Evolutionary conservation across 805 yeast species (phyloP).

Genomic region (Metschnikowia santaceciliae): DNA sequence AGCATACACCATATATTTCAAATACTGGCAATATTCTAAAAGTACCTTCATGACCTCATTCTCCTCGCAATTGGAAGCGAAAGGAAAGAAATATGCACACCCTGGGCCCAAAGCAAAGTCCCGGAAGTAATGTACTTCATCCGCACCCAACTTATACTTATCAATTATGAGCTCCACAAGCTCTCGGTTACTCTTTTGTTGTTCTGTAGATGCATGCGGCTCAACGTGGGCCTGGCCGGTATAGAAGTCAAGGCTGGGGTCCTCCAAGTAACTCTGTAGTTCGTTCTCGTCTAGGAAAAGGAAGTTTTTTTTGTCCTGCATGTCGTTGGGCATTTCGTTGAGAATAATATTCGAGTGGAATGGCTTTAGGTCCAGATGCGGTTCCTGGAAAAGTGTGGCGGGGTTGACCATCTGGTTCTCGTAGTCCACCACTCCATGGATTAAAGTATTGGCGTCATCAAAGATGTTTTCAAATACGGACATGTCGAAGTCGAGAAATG

Average conservation of each 20-base stretch:
- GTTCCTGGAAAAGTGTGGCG: slow-evolving; percentile 5
- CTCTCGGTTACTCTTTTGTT: slow-evolving; percentile 7
- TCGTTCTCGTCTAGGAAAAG: slow-evolving; percentile 16
- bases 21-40: slow-evolving; percentile 17
- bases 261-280: slow-evolving; percentile 12
- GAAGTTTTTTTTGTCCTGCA: slow-evolving; percentile 9
- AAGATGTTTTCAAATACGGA: slow-evolving; percentile 17
- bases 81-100: slow-evolving; percentile 15
- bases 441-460: slow-evolving; percentile 18
- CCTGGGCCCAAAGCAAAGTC: slow-evolving; percentile 11
- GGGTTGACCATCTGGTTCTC: slow-evolving; percentile 9
- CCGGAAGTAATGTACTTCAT: slow-evolving; percentile 13
- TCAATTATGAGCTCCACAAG: slow-evolving; percentile 12
- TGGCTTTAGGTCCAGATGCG: slow-evolving; percentile 14
- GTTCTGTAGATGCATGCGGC: neutral
- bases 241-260: slow-evolving; percentile 7
- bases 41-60: slow-evolving; percentile 18
- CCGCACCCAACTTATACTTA: slow-evolving; percentile 12
- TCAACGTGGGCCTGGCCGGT: neutral
- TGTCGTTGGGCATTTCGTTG: slow-evolving; percentile 7
- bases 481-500: slow-evolving; percentile 10
- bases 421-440: slow-evolving; percentile 17
- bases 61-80: slow-evolving; percentile 11
- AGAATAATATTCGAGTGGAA: slow-evolving; percentile 17
- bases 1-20: slow-evolving; percentile 19